Percentiles rank a stretch among this genome's conserved stretches.
Evolutionary conservation across 2,329 filamentous ascomycete species (phyloP).

Genomic region (Monilinia aucupariae): DNA sequence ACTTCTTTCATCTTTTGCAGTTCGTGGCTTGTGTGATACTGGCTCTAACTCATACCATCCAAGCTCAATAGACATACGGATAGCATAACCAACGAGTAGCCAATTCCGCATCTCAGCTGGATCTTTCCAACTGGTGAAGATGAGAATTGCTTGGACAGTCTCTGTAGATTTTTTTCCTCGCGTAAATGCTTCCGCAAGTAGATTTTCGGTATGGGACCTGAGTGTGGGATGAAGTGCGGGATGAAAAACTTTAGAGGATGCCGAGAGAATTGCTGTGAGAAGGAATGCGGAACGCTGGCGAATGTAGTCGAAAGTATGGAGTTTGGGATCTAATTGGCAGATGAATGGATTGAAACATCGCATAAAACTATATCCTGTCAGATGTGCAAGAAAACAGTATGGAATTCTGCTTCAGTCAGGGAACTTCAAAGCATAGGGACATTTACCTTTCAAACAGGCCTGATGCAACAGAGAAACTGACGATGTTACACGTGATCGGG

Average conservation of each 20-base stretch:
- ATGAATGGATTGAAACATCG: slow-evolving; percentile 40
- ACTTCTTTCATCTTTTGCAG: background rate
- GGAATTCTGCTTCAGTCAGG: background rate
- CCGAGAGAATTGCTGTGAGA: slow-evolving; percentile 36
- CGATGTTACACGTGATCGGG: slow-evolving; percentile 31
- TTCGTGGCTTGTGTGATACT: slow-evolving; percentile 15
- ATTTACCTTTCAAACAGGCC: slow-evolving; percentile 11
- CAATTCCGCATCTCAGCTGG: slow-evolving; percentile 40
- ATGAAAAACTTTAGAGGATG: slow-evolving; percentile 37
- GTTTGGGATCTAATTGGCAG: slow-evolving; percentile 37
- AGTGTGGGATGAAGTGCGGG: slow-evolving; percentile 34
- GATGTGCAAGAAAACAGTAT: background rate
- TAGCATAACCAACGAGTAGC: slow-evolving; percentile 39
- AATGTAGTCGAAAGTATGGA: slow-evolving; percentile 39
- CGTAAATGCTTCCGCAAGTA: slow-evolving; percentile 34
- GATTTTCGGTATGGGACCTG: slow-evolving; percentile 33
- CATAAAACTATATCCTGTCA: slow-evolving; percentile 35
- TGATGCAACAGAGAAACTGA: slow-evolving; percentile 32
- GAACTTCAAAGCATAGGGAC: too few species aligned
- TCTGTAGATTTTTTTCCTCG: slow-evolving; percentile 38
- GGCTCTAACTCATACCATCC: slow-evolving; percentile 35
- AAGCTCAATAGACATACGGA: slow-evolving; percentile 40
- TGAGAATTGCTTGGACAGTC: slow-evolving; percentile 38
- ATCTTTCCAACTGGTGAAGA: slow-evolving; percentile 42
- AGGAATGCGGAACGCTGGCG: slow-evolving; percentile 37